A percentile compares a stretch with the other conserved stretches of the same genome.
These are phyloP conservation scores for Leccinum aurantiacum DNA, from an alignment of 768 basidiomycete species.

Conservation along the genomic window DNA sequence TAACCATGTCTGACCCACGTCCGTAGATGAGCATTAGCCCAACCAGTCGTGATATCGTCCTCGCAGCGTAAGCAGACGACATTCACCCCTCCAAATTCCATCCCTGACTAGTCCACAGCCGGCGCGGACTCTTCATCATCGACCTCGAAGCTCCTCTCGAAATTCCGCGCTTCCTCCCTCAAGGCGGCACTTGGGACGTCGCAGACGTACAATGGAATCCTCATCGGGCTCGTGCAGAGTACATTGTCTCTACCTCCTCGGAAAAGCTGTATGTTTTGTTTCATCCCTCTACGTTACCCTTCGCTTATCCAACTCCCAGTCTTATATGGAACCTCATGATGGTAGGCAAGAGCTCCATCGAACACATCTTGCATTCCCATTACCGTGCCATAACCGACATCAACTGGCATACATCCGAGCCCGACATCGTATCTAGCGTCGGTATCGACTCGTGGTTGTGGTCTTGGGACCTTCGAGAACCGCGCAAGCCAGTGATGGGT, in stretches of 20 bases:
- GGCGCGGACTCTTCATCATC: conserved; percentile 92
- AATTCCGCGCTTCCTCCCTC: conserved; percentile 90
- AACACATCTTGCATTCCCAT: conserved; percentile 84
- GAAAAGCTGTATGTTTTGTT: conserved; percentile 73
- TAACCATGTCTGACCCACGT: conserved; percentile 7
- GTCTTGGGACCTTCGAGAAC: conserved; percentile 85
- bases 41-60: conserved; percentile 80
- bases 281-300: background rate
- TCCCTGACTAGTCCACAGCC: conserved; percentile 37
- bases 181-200: conserved; percentile 96
- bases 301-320: conserved; percentile 41
- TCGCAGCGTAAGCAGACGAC: conserved; percentile 67
- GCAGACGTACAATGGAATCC: conserved; percentile 94
- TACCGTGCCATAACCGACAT: conserved; percentile 97
- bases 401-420: conserved; percentile 91
- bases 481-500: conserved; percentile 72
- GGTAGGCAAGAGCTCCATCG: conserved; percentile 73
- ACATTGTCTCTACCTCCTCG: conserved; percentile 85
- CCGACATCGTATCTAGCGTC: conserved; percentile 83
- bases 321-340: conserved; percentile 93
- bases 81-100: background rate
- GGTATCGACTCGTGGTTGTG: conserved; percentile 94
- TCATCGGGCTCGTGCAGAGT: conserved; percentile 69
- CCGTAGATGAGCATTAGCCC: conserved; percentile 89
- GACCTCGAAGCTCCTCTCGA: conserved; percentile 87